Evolutionary conservation across 2,329 filamentous ascomycete species (phyloP).

Genomic region (Sordariomycetes sp.): DNA sequence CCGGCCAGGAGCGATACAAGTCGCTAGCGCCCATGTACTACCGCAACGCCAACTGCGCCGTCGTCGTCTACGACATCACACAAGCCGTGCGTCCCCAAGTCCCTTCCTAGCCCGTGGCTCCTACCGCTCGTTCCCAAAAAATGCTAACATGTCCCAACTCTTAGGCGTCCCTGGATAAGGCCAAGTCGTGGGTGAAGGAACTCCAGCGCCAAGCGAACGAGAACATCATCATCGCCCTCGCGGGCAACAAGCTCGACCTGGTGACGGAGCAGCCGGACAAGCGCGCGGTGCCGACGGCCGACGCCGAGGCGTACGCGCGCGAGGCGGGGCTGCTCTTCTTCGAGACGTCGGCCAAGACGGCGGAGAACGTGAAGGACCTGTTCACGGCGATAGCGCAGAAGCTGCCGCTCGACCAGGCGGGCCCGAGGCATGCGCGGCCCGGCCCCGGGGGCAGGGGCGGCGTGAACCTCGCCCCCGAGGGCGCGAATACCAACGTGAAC

Average conservation of each 20-base stretch:
- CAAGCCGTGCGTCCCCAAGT: conserved; percentile 64
- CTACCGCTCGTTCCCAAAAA: too few relatives aligned
- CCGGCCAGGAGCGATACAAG: conserved; percentile 97
- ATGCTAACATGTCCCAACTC: too few relatives aligned
- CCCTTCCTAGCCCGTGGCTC: conserved; percentile 1
- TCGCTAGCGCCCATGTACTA: conserved; percentile 99
- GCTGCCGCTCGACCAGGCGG: conserved; percentile 88
- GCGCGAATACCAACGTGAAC: conserved; percentile 43
- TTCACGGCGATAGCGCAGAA: conserved; percentile 98
- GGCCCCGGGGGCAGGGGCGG: conserved; percentile 41
- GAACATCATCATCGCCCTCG: conserved; percentile 97
- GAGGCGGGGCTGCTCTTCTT: conserved; percentile 96
- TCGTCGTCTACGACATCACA: conserved; percentile 98
- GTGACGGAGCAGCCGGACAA: conserved; percentile 93
- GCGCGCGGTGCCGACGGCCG: conserved; percentile 77
- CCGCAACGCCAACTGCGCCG: conserved; percentile 96
- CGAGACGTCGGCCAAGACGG: conserved; percentile 95
- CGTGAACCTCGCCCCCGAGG: conserved; percentile 46
- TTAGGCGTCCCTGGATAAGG: conserved; percentile 93
- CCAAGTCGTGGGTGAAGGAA: conserved; percentile 98
- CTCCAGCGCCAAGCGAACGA: conserved; percentile 98
- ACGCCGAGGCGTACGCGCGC: conserved; percentile 89
- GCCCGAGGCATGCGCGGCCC: conserved; percentile 72
- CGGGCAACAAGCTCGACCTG: conserved; percentile 95
- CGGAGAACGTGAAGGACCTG: conserved; percentile 88